Evolutionary conservation across 177 flowering plant genomes (phyloP), one percentile per base, ranked within the genome.

Genomic region (Tripterygium wilfordii): DNA sequence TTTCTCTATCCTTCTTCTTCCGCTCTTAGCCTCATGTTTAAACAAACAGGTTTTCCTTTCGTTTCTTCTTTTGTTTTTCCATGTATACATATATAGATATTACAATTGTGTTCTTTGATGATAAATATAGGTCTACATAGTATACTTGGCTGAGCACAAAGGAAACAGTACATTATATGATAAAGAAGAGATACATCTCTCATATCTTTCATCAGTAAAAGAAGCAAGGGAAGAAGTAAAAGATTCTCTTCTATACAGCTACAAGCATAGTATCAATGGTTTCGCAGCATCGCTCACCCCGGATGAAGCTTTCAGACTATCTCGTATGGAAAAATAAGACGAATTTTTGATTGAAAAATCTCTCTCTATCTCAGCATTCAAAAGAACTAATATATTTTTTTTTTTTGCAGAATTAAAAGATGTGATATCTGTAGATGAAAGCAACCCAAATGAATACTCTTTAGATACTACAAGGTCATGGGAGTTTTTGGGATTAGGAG

Each of bases 401-500:
- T 10, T 18, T 25, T 49, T 64, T 47, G 31, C 76, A 90, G 97
- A 71, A 33, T 29, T 60, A 67, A 86, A 84, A 2, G 91, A 65
- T 33, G 98, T 92, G 56, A 72, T 79, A 1, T 74, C 85, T 1
- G 82, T 75, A 27, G 57, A 51, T 24, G 62, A 44, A 23, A 84
- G 84, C 67, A 42, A 68, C 9, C 70, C 78, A 22, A 54, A 47
- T 15, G 66, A 55, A 58, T 78, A 74, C 48, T 21, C 64, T 16
- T 15, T 72, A 36, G 91, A 84, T 2, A 92, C 98, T 1, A 92
- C 96, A 42, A 83, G 96, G 67, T 84, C 98, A 43, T 88, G 98
- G 98, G 74, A 77, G 23, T 84, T 92, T 60, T 25, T 76, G 24
- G 94, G 83, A 7, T 28, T 76, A 39, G 78, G 48, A 28, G 54